Conservation (phyloP, 163 green algal genomes). For the Scenedesmus sp. region DNA sequence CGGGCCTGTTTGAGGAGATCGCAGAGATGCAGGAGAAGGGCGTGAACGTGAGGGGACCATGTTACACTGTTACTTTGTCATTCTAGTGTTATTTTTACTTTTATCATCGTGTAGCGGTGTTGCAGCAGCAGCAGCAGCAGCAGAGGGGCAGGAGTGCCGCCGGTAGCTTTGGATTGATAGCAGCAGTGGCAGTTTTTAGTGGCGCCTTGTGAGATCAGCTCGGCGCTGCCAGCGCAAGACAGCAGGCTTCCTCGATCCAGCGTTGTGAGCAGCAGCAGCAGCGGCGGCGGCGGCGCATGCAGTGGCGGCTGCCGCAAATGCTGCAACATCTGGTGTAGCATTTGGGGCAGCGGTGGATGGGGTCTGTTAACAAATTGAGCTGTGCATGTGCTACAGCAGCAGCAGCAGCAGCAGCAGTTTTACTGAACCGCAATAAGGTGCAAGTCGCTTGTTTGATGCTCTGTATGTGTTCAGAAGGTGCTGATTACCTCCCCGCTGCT, state of each 20-base stretch:
- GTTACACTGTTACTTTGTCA: neutral
- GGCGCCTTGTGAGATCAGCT: too few species aligned
- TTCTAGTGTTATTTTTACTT: neutral
- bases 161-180: neutral
- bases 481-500: neutral
- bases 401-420: neutral
- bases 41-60: slow-evolving; percentile 57
- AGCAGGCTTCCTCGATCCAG: too few species aligned
- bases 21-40: slow-evolving; percentile 81
- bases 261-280: too few species aligned
- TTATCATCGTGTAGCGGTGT: neutral
- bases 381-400: neutral
- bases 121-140: neutral
- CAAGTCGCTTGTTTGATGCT: too few species aligned
- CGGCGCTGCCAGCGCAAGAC: too few species aligned
- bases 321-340: too few species aligned
- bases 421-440: too few species aligned
- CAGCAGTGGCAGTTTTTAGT: neutral
- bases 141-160: neutral
- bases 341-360: too few species aligned
- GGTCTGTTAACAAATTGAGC: too few species aligned
- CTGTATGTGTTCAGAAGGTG: neutral
- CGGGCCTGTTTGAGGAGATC: slow-evolving; percentile 97
- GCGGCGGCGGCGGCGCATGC: too few species aligned
- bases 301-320: too few species aligned